Conservation (phyloP, 805 yeast species). For the Hanseniaspora pseudoguilliermondii region DNA sequence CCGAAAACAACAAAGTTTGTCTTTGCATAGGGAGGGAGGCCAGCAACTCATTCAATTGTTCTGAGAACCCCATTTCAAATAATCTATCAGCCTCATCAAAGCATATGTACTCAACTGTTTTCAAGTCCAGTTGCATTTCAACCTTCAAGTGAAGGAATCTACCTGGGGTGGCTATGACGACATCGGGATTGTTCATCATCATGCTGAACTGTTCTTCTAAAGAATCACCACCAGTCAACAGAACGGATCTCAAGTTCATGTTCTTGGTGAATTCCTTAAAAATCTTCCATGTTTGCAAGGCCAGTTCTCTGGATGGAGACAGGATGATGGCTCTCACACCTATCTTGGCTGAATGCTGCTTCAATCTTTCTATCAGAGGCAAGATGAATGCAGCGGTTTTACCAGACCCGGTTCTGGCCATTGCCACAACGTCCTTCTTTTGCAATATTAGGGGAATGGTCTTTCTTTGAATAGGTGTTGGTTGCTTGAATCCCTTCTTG, state of each 20-base stretch:
- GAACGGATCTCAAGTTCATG: constrained; percentile 64
- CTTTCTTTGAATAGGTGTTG: constrained; percentile 95
- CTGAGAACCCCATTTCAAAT: constrained; percentile 92
- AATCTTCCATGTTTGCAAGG: constrained; percentile 79
- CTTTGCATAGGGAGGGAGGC: constrained; percentile 70
- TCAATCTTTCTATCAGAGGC: constrained; percentile 78
- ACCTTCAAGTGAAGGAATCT: constrained; percentile 89
- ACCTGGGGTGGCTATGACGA: constrained; percentile 94
- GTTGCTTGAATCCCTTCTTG: constrained; percentile 81
- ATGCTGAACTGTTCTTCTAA: constrained; percentile 87
- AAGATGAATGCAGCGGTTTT: constrained; percentile 93
- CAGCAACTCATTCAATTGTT: constrained; percentile 77
- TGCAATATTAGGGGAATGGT: constrained; percentile 83
- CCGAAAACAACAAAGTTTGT: constrained; percentile 84
- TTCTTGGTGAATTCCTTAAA: constrained; percentile 79
- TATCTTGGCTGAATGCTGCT: constrained; percentile 69
- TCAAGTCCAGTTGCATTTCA: constrained; percentile 82
- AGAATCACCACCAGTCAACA: constrained; percentile 96
- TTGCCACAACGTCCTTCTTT: constrained; percentile 89
- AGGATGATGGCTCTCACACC: constrained; percentile 82
- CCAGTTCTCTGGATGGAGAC: constrained; percentile 94
- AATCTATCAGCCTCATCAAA: constrained; percentile 96
- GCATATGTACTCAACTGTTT: constrained; percentile 74
- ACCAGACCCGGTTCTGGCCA: constrained; percentile 99
- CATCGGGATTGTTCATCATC: constrained; percentile 91